Conservation (phyloP, 1,139 yeast genomes). For the Lodderomyces orthopsilosis region DNA sequence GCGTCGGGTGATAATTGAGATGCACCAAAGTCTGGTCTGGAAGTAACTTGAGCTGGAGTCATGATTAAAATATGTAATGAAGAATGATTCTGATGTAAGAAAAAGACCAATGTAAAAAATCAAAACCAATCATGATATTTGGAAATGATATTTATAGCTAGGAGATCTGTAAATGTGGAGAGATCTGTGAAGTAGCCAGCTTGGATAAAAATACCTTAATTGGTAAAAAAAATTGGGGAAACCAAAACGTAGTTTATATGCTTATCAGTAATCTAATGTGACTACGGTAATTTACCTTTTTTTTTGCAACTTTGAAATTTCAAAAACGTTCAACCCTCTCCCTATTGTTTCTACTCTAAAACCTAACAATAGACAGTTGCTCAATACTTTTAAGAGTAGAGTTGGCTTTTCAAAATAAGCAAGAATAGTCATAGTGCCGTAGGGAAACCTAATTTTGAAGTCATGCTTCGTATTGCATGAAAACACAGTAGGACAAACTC, state of each 20-base stretch:
- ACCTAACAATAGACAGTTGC: too few species aligned
- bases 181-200: too few species aligned
- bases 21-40: background rate
- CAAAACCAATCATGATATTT: too few species aligned
- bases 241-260: too few species aligned
- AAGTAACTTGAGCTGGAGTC: conserved; percentile 5
- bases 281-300: too few species aligned
- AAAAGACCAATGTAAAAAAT: background rate
- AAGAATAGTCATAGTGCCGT: too few species aligned
- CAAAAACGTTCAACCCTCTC: too few species aligned
- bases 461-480: background rate
- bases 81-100: background rate
- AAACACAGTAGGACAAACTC: background rate
- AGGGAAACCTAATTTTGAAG: background rate
- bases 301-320: too few species aligned
- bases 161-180: background rate
- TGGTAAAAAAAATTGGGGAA: background rate
- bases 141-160: background rate
- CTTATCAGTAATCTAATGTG: background rate
- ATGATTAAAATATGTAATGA: background rate
- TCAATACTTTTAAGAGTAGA: too few species aligned
- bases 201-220: background rate
- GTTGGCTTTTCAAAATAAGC: too few species aligned
- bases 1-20: conserved; percentile 2
- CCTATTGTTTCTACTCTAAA: too few species aligned